Evolutionary conservation across 768 basidiomycete genomes (phyloP).

Genomic region (Coprinopsis cinerea): DNA sequence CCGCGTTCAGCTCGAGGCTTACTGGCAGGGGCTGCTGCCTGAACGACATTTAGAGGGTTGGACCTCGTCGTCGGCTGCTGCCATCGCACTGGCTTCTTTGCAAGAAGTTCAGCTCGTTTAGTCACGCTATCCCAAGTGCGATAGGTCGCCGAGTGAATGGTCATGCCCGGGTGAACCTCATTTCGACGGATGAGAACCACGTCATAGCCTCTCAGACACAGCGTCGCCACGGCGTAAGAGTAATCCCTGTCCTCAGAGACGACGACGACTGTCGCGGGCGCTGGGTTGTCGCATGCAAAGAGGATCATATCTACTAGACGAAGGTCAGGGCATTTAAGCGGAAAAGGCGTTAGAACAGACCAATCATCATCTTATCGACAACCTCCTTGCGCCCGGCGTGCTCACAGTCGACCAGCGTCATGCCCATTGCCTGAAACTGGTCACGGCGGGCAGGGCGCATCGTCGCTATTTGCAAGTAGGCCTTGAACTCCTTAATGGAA

Average conservation of each 20-base stretch:
- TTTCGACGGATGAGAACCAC: background rate
- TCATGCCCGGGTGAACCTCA: background rate
- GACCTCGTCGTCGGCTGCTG: background rate
- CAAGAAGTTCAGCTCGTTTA: background rate
- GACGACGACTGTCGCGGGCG: background rate
- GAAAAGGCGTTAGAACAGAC: background rate
- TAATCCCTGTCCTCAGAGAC: background rate
- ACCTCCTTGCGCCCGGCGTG: background rate
- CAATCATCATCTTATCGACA: constrained; percentile 2
- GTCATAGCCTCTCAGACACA: background rate
- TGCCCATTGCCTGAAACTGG: background rate
- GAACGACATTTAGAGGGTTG: background rate
- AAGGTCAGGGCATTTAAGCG: background rate
- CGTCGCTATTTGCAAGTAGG: background rate
- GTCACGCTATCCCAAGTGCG: background rate
- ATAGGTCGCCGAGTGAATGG: background rate
- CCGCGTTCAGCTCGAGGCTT: no score
- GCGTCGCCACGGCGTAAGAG: background rate
- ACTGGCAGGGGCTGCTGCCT: no score
- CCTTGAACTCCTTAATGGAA: background rate
- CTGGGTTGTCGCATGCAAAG: background rate
- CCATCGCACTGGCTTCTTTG: no score
- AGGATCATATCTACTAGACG: background rate
- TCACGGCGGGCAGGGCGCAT: background rate
- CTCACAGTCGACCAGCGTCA: background rate